Percentiles rank a stretch among this genome's conserved stretches.
These are phyloP conservation scores for Silene uniflora DNA, from an alignment of 148 eudicot genomes.

Conservation along the genomic window DNA sequence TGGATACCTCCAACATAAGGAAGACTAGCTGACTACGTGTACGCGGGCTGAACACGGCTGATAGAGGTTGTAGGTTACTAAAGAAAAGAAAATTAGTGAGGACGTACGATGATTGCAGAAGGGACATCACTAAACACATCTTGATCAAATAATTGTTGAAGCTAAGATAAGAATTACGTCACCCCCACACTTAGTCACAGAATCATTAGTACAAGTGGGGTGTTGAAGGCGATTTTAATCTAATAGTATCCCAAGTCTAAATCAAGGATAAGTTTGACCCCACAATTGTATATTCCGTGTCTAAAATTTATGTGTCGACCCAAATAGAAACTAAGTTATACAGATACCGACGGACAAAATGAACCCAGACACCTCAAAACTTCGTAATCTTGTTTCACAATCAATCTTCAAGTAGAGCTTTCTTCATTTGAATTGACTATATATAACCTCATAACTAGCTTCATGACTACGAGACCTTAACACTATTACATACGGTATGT, in stretches of 20 bases:
- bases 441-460: no score
- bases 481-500: no score
- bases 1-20: no score
- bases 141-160: slow-evolving; percentile 8
- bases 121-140: slow-evolving; percentile 15
- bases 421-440: no score
- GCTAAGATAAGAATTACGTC: slow-evolving; percentile 9
- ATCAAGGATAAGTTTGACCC: slow-evolving; percentile 23
- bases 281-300: slow-evolving; percentile 25
- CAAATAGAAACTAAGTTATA: not conserved
- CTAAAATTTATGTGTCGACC: slow-evolving; percentile 13
- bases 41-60: no score
- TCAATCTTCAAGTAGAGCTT: no score
- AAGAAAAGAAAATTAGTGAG: not conserved
- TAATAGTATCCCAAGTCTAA: slow-evolving; percentile 10
- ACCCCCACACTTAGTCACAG: not conserved
- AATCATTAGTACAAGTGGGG: slow-evolving; percentile 22
- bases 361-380: not conserved
- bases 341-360: slow-evolving; percentile 15
- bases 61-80: no score
- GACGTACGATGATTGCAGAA: not conserved
- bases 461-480: no score
- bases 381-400: not conserved
- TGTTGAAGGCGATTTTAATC: slow-evolving; percentile 3
- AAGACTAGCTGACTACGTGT: no score